Conservation (phyloP, 306 rosid species). For the Cyamopsis tetragonoloba region DNA sequence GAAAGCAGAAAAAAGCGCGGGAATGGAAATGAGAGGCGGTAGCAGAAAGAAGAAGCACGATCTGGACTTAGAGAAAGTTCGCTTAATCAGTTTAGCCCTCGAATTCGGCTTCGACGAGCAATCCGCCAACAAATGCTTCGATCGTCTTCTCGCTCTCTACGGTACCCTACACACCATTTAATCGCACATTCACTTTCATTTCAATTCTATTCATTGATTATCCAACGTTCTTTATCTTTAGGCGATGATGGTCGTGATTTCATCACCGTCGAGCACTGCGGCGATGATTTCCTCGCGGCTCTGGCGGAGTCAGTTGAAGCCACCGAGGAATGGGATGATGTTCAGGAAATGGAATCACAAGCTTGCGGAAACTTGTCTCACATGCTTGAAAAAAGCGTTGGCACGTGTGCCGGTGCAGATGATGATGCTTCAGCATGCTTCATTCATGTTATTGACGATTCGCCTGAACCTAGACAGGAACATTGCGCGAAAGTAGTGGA, state of each 20-base stretch:
- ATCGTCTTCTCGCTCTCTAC: conserved; percentile 68
- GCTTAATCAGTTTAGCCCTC: conserved; percentile 73
- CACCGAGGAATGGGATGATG: conserved; percentile 90
- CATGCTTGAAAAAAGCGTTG: conserved; percentile 36
- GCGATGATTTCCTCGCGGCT: conserved; percentile 79
- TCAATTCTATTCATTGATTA: background rate
- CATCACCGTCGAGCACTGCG: conserved; percentile 82
- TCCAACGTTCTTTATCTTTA: background rate
- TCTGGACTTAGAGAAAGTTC: conserved; percentile 65
- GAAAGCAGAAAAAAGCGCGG: conserved; percentile 32
- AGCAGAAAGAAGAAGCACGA: conserved; percentile 29
- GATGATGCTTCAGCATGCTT: conserved; percentile 12
- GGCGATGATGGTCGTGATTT: conserved; percentile 87
- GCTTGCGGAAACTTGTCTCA: conserved; percentile 58
- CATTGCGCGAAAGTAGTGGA: conserved; percentile 41
- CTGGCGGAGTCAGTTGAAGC: conserved; percentile 64
- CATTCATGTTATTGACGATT: conserved; percentile 40
- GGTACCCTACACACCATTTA: conserved; percentile 34
- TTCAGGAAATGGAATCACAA: conserved; percentile 69
- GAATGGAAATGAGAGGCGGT: conserved; percentile 32
- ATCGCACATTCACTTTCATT: background rate
- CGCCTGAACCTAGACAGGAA: conserved; percentile 37
- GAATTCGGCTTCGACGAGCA: conserved; percentile 72
- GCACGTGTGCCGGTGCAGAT: conserved; percentile 7
- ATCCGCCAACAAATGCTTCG: conserved; percentile 61